Conservation (phyloP, 2,329 filamentous ascomycete species). For the Pseudodiploospora longispora region DNA sequence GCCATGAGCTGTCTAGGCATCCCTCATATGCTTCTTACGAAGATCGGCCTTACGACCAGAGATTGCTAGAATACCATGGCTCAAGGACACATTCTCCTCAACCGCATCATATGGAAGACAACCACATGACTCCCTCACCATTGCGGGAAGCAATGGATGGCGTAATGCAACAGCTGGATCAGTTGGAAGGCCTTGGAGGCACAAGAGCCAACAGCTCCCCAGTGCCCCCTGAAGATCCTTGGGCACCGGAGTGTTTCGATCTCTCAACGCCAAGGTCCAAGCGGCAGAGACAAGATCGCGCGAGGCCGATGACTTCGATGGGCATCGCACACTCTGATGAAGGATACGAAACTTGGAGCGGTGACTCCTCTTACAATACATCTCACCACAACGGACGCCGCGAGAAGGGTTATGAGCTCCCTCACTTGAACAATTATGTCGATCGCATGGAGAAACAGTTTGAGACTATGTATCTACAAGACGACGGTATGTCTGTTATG, state of each 20-base stretch:
- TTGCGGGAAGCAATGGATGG: constrained; percentile 94
- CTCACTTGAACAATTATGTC: constrained; percentile 77
- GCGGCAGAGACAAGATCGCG: constrained; percentile 15
- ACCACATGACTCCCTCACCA: constrained; percentile 77
- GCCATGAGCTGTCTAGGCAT: constrained; percentile 25
- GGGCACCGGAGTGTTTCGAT: constrained; percentile 85
- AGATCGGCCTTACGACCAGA: constrained; percentile 19
- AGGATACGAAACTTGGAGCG: constrained; percentile 51
- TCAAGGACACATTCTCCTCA: constrained; percentile 54
- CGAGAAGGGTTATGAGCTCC: constrained; percentile 47
- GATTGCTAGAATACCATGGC: constrained; percentile 34
- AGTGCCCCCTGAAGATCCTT: constrained; percentile 58
- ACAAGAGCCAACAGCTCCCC: constrained; percentile 48
- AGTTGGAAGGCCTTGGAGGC: constrained; percentile 53
- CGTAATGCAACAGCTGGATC: constrained; percentile 89
- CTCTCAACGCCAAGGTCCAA: constrained; percentile 30
- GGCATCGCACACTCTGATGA: constrained; percentile 58
- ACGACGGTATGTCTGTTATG: constrained; percentile 31
- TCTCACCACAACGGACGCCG: constrained; percentile 32
- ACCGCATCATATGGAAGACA: constrained; percentile 58
- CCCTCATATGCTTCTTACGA: constrained; percentile 34
- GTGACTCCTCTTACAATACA: constrained; percentile 42
- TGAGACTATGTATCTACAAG: constrained; percentile 59
- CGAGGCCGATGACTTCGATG: constrained; percentile 61
- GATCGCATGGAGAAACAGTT: constrained; percentile 85